These are phyloP conservation scores for Verbascum thapsus DNA, from an alignment of 257 asterid genomes.

Conservation along the genomic window DNA sequence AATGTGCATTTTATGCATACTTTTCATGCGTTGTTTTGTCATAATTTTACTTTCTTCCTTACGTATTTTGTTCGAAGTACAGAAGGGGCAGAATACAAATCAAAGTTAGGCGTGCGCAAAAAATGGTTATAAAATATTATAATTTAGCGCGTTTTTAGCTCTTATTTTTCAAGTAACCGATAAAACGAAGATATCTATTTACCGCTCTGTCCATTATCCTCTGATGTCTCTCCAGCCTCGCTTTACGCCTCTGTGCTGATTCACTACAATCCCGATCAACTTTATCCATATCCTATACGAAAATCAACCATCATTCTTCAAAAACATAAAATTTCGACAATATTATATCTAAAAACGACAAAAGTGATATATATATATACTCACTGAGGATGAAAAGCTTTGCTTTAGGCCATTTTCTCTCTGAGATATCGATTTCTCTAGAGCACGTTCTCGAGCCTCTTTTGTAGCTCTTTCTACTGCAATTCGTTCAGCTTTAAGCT, in stretches of 20 bases:
- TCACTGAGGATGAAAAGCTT: too few species aligned
- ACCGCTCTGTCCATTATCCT: slow-evolving; percentile 95
- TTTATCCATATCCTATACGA: slow-evolving; percentile 74
- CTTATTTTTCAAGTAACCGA: slow-evolving; percentile 21
- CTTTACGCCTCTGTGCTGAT: slow-evolving; percentile 83
- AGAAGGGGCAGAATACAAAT: too few species aligned
- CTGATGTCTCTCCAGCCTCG: slow-evolving; percentile 81
- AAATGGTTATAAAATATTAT: too few species aligned
- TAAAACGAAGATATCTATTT: slow-evolving; percentile 26
- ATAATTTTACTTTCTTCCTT: too few species aligned
- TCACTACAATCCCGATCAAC: too few species aligned
- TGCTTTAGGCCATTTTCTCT: slow-evolving; percentile 55
- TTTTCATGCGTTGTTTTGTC: too few species aligned
- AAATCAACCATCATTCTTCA: slow-evolving; percentile 27
- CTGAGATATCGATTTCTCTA: slow-evolving; percentile 82
- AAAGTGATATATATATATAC: slow-evolving; percentile 40
- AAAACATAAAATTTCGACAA: slow-evolving; percentile 2
- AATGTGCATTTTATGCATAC: too few species aligned
- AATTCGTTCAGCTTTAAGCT: slow-evolving; percentile 82
- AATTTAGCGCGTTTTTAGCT: slow-evolving; percentile 18
- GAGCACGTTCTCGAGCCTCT: slow-evolving; percentile 95
- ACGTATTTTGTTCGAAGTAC: too few species aligned
- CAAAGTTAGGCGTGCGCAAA: too few species aligned
- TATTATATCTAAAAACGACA: slow-evolving; percentile 21
- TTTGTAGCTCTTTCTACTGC: slow-evolving; percentile 96